Conservation (phyloP, 345 rosid species). For the Salix arbutifolia region DNA sequence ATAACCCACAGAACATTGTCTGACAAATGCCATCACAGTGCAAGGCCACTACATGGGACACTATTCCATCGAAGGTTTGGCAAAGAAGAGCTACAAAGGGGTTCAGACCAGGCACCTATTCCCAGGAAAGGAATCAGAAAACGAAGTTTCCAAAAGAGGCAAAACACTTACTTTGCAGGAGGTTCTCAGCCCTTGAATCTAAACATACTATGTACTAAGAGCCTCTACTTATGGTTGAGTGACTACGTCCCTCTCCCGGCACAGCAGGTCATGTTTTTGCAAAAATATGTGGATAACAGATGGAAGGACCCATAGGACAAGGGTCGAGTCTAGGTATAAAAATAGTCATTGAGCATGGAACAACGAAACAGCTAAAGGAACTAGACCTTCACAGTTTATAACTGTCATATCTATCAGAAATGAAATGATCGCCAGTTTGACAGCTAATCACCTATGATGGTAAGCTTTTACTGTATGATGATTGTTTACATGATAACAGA, state of each 20-base stretch:
- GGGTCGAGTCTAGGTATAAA: background rate
- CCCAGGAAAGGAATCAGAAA: background rate
- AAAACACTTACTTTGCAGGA: background rate
- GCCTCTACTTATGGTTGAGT: too few relatives aligned
- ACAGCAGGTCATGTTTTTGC: background rate
- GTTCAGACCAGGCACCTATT: background rate
- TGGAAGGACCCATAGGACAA: background rate
- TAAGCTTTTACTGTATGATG: background rate
- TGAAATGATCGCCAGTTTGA: background rate
- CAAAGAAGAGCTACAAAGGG: background rate
- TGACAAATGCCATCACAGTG: background rate
- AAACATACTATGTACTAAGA: background rate
- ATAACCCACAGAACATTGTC: background rate
- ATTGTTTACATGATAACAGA: background rate
- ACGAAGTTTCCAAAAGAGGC: background rate
- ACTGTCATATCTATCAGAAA: background rate
- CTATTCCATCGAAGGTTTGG: background rate
- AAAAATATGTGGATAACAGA: background rate
- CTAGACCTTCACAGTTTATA: conserved; percentile 1
- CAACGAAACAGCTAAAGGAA: background rate
- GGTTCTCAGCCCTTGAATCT: background rate
- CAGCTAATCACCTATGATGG: background rate
- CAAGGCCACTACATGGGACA: background rate
- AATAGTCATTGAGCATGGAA: background rate
- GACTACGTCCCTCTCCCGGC: too few relatives aligned